These are phyloP conservation scores for Pestalotiopsis sp. DNA, from an alignment of 2,329 filamentous ascomycete species.

Conservation along the genomic window DNA sequence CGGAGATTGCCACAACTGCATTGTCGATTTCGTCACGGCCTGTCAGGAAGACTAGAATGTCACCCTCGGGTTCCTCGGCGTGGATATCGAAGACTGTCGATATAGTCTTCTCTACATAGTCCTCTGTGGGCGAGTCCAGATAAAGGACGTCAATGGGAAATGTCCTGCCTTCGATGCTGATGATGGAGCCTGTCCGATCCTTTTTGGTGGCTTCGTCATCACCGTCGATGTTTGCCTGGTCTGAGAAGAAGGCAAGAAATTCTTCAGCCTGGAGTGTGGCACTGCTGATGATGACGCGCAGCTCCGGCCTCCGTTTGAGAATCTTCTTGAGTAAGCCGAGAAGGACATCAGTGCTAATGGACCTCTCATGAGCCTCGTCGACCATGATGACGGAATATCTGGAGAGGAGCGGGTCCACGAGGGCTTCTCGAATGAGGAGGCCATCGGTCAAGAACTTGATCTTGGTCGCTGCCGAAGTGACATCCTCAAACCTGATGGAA, in stretches of 20 bases:
- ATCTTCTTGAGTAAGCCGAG: constrained; percentile 93
- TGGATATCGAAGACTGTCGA: constrained; percentile 89
- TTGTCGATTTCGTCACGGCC: constrained; percentile 91
- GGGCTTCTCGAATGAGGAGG: constrained; percentile 84
- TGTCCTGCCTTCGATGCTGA: constrained; percentile 84
- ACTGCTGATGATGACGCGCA: constrained; percentile 89
- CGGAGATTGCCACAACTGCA: constrained; percentile 76
- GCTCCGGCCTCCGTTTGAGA: constrained; percentile 73
- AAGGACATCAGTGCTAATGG: constrained; percentile 87
- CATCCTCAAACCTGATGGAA: constrained; percentile 90
- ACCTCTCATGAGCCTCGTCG: constrained; percentile 94
- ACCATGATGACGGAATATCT: constrained; percentile 97
- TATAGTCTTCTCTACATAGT: constrained; percentile 84
- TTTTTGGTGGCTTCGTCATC: constrained; percentile 24
- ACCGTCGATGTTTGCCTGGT: constrained; percentile 39
- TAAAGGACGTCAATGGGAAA: constrained; percentile 90
- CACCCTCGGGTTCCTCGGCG: constrained; percentile 75
- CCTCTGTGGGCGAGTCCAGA: constrained; percentile 74
- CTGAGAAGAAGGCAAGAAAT: constrained; percentile 77
- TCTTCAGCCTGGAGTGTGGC: constrained; percentile 90
- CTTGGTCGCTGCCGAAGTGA: constrained; percentile 79
- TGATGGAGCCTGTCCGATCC: constrained; percentile 56
- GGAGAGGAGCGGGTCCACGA: constrained; percentile 88
- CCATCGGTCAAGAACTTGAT: constrained; percentile 98
- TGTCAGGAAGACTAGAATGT: constrained; percentile 89